These are phyloP conservation scores for Erodium trifolium DNA, from an alignment of 441 rosid species.

Conservation along the genomic window DNA sequence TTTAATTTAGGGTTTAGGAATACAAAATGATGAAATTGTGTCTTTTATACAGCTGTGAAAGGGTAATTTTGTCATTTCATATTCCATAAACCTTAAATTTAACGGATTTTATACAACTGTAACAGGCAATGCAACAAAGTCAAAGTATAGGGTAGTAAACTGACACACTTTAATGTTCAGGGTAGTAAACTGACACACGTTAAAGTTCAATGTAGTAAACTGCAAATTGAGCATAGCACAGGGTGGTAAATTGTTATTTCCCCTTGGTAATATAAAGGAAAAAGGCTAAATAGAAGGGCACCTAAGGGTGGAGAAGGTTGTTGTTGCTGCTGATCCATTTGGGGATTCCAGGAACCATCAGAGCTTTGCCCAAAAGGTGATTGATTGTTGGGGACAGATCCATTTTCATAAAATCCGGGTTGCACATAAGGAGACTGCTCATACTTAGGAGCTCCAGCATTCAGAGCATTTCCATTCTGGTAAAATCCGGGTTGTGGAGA, in stretches of 20 bases:
- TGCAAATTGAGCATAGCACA: too few species aligned
- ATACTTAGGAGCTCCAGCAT: conserved; percentile 49
- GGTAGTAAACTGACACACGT: too few species aligned
- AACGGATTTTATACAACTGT: too few species aligned
- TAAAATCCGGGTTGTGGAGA: conserved; percentile 45
- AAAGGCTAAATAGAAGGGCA: conserved; percentile 23
- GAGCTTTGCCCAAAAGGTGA: conserved; percentile 13
- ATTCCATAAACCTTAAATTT: too few species aligned
- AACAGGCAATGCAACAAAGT: too few species aligned
- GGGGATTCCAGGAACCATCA: conserved; percentile 67
- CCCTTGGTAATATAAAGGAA: not conserved
- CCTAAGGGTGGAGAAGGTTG: conserved; percentile 65
- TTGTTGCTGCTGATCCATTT: conserved; percentile 34
- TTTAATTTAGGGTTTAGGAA: too few species aligned
- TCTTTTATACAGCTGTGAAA: too few species aligned
- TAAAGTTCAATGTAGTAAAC: too few species aligned
- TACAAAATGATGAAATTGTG: too few species aligned
- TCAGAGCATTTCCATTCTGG: conserved; percentile 49
- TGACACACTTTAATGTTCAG: too few species aligned
- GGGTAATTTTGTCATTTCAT: not conserved
- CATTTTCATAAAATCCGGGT: conserved; percentile 13
- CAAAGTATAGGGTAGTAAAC: too few species aligned
- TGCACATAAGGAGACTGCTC: conserved; percentile 54
- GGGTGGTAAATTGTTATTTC: too few species aligned
- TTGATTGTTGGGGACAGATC: conserved; percentile 1